A percentile compares a stretch with the other conserved stretches of the same genome.
Conservation (phyloP, 1,139 yeast species). For the Pichia cactophila region DNA sequence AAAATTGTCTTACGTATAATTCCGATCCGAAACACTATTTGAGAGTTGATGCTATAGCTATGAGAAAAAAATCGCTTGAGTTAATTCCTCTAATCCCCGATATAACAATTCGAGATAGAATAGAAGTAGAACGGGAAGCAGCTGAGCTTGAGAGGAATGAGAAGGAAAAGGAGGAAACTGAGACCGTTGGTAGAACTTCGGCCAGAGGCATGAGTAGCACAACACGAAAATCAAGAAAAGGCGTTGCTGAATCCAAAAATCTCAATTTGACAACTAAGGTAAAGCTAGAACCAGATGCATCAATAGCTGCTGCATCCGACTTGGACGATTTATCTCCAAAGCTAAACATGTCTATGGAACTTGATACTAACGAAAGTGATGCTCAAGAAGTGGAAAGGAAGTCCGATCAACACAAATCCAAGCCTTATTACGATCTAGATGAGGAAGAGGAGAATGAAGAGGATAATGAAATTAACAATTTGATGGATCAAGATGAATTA, state of each 20-base stretch:
- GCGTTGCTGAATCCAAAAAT: slow-evolving; percentile 17
- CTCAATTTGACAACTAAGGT: background rate
- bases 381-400: background rate
- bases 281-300: background rate
- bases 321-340: background rate
- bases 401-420: slow-evolving; percentile 4
- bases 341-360: background rate
- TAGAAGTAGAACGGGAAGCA: slow-evolving; percentile 81
- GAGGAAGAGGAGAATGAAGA: slow-evolving; percentile 23
- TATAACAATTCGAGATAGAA: slow-evolving; percentile 67
- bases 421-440: slow-evolving; percentile 27
- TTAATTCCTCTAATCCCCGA: slow-evolving; percentile 84
- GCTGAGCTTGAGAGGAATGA: slow-evolving; percentile 53
- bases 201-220: slow-evolving; percentile 26
- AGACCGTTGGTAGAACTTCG: slow-evolving; percentile 37
- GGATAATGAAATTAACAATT: slow-evolving; percentile 20
- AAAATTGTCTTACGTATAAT: slow-evolving; percentile 84
- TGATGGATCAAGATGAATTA: slow-evolving; percentile 22
- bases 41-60: slow-evolving; percentile 88
- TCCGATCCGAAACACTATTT: slow-evolving; percentile 92
- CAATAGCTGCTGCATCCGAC: slow-evolving; percentile 25
- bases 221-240: slow-evolving; percentile 23
- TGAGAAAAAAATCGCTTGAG: slow-evolving; percentile 81
- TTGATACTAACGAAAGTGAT: background rate
- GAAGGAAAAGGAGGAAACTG: slow-evolving; percentile 43